Evolutionary conservation across 2,329 filamentous ascomycete genomes (phyloP).

Genomic region (Fusarium sp.): DNA sequence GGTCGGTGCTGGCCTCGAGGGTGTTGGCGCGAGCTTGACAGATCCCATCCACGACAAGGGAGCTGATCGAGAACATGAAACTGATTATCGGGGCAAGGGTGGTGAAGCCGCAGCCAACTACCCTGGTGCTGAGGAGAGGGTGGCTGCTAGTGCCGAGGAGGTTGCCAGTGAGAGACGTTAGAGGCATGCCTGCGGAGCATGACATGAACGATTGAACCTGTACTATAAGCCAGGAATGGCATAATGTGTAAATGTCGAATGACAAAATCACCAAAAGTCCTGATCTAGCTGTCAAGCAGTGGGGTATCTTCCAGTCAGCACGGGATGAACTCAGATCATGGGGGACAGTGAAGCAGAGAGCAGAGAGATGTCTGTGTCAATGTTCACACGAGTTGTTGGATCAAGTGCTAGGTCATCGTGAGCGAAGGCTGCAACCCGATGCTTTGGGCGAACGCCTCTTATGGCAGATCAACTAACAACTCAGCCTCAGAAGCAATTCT

Average conservation of each 20-base stretch:
- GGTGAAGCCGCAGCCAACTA: conserved; percentile 31
- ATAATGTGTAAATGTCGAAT: conserved; percentile 33
- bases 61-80: conserved; percentile 44
- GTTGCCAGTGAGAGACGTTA: conserved; percentile 38
- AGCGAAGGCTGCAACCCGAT: neutral
- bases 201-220: neutral
- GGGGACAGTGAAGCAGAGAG: neutral
- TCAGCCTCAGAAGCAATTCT: neutral
- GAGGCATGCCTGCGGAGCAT: neutral
- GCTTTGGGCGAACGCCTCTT: neutral
- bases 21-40: conserved; percentile 47
- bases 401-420: neutral
- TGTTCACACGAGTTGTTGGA: neutral
- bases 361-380: neutral
- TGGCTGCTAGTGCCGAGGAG: conserved; percentile 34
- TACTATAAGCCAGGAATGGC: conserved; percentile 18
- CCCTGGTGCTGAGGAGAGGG: conserved; percentile 35
- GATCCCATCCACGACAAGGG: conserved; percentile 45
- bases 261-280: conserved; percentile 4
- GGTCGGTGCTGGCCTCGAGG: conserved; percentile 51
- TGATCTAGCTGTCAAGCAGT: neutral
- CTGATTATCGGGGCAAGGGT: conserved; percentile 30
- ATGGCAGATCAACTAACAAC: neutral
- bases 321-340: neutral
- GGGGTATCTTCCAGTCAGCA: neutral